These are phyloP conservation scores for Suillus alpinus DNA, from an alignment of 768 basidiomycete species.

Conservation along the genomic window DNA sequence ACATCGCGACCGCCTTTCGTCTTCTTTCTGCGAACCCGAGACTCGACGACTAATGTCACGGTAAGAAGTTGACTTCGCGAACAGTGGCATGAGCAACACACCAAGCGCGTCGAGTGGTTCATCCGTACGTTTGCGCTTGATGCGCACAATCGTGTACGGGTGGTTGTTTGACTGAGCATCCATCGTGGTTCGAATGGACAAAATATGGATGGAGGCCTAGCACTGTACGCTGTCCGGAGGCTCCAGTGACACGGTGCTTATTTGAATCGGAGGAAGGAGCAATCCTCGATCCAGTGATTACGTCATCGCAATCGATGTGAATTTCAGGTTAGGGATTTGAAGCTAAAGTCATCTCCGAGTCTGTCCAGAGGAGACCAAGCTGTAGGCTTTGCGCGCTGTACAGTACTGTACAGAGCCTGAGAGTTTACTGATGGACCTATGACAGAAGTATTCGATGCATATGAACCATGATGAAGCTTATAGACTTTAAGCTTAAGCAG, in stretches of 20 bases:
- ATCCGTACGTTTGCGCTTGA: conserved; percentile 80
- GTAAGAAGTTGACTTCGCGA: conserved; percentile 14
- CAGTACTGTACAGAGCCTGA: too few species aligned
- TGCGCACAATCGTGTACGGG: conserved; percentile 70
- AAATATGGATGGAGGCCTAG: not conserved
- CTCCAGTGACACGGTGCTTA: not conserved
- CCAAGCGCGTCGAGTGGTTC: conserved; percentile 82
- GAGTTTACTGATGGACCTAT: too few species aligned
- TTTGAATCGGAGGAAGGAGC: not conserved
- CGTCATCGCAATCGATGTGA: too few species aligned
- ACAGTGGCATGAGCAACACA: conserved; percentile 30
- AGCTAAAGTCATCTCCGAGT: too few species aligned
- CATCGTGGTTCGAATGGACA: conserved; percentile 16
- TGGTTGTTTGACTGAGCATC: conserved; percentile 26
- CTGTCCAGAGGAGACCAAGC: too few species aligned
- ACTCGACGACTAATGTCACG: conserved; percentile 55
- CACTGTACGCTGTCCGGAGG: not conserved
- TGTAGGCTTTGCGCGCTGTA: too few species aligned
- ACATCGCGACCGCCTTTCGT: conserved; percentile 53
- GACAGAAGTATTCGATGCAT: too few species aligned
- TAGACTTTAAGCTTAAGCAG: too few species aligned
- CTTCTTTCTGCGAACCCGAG: conserved; percentile 59
- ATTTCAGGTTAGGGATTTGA: too few species aligned
- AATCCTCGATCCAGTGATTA: not conserved
- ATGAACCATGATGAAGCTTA: too few species aligned